Evolutionary conservation across 169 alveolate genomes (phyloP).

Genomic region (Ichthyophthirius multifiliis): DNA sequence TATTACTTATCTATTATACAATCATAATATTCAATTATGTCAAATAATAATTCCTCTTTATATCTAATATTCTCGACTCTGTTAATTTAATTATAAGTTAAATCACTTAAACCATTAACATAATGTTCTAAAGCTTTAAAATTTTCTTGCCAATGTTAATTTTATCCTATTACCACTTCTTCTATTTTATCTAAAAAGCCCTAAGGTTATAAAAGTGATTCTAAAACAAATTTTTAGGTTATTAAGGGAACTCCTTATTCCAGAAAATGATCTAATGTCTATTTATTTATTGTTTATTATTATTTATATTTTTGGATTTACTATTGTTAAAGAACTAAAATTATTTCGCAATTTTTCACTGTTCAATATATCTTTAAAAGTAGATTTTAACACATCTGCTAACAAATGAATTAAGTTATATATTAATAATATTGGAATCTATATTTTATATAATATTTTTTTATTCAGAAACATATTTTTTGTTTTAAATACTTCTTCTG

Average conservation of each 20-base stretch:
- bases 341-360: conserved; percentile 24
- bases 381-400: conserved; percentile 15
- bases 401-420: not conserved
- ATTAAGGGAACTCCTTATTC: conserved; percentile 37
- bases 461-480: not conserved
- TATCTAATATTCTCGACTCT: conserved; percentile 12
- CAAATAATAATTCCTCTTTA: conserved; percentile 33
- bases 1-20: conserved; percentile 24
- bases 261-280: conserved; percentile 23
- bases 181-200: conserved; percentile 34
- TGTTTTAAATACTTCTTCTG: not conserved
- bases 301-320: not conserved
- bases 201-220: conserved; percentile 10
- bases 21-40: conserved; percentile 31
- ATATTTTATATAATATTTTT: not conserved
- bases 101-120: conserved; percentile 22
- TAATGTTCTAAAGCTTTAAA: conserved; percentile 15
- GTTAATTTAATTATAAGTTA: conserved; percentile 4
- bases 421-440: not conserved
- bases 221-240: conserved; percentile 32
- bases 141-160: conserved; percentile 23
- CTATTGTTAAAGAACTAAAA: conserved; percentile 11
- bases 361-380: not conserved
- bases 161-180: conserved; percentile 32
- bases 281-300: not conserved